Conservation (phyloP, 768 basidiomycete genomes). For the Pisolithus tinctorius region DNA sequence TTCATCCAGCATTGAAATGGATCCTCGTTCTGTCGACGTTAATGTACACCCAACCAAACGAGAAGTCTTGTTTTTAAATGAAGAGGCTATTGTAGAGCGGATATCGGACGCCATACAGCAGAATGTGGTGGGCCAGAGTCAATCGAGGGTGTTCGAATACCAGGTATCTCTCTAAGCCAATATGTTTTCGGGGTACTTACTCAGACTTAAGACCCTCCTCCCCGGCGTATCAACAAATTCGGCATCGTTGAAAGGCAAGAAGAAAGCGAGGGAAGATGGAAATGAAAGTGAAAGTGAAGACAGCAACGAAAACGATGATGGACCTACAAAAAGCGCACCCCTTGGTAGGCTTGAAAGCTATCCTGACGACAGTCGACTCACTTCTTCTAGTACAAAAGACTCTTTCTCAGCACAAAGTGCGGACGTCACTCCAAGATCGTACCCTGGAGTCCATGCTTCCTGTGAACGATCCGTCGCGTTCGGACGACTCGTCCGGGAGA, state of each 20-base stretch:
- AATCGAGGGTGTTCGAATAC: slow-evolving; percentile 67
- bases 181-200: slow-evolving; percentile 1
- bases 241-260: slow-evolving; percentile 10
- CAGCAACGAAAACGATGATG: slow-evolving; percentile 22
- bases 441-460: slow-evolving; percentile 96
- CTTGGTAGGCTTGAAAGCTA: slow-evolving; percentile 16
- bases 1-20: slow-evolving; percentile 60
- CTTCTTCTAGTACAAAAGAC: slow-evolving; percentile 36
- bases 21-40: slow-evolving; percentile 86
- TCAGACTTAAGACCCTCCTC: slow-evolving; percentile 44
- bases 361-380: slow-evolving; percentile 4
- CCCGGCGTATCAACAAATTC: slow-evolving; percentile 43
- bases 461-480: slow-evolving; percentile 47
- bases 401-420: slow-evolving; percentile 83
- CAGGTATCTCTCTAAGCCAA: slow-evolving; percentile 38
- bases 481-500: slow-evolving; percentile 17
- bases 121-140: slow-evolving; percentile 52
- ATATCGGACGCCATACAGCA: slow-evolving; percentile 70
- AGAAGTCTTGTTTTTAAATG: slow-evolving; percentile 91
- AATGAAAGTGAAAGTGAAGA: slow-evolving; percentile 26
- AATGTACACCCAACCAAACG: slow-evolving; percentile 98
- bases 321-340: slow-evolving; percentile 16
- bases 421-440: slow-evolving; percentile 79
- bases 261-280: slow-evolving; percentile 35
- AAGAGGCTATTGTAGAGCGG: slow-evolving; percentile 75